phyloP scores from a whole-genome alignment of 805 yeast species.

The Pichia kluyveri region DNA sequence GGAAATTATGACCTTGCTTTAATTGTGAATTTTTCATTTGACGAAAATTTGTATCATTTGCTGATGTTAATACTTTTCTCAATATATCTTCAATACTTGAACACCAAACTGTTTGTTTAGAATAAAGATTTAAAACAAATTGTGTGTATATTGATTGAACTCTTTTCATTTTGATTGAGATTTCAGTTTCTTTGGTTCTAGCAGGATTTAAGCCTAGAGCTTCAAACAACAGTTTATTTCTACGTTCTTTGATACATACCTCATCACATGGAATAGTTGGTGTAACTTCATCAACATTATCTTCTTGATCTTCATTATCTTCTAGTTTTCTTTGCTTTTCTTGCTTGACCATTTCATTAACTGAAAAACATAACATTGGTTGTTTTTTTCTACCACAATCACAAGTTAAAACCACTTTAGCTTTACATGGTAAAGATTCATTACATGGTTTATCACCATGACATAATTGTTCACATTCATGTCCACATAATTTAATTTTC shows the following conservation, averaged over 20 bases:
- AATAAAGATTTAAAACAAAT: slow-evolving; percentile 36
- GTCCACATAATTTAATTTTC: slow-evolving; percentile 54
- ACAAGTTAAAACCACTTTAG: slow-evolving; percentile 44
- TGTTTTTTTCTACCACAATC: slow-evolving; percentile 51
- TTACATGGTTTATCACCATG: slow-evolving; percentile 46
- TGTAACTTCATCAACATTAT: background rate
- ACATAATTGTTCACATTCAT: slow-evolving; percentile 53
- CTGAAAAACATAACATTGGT: slow-evolving; percentile 41
- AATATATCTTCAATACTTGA: slow-evolving; percentile 47
- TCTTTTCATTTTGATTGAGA: slow-evolving; percentile 15
- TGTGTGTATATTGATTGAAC: slow-evolving; percentile 36
- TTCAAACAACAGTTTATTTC: slow-evolving; percentile 53
- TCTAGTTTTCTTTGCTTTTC: background rate
- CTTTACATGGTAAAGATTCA: slow-evolving; percentile 44
- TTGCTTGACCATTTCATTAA: slow-evolving; percentile 12
- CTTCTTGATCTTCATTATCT: background rate
- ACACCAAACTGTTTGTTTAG: slow-evolving; percentile 63
- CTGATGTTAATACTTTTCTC: slow-evolving; percentile 28
- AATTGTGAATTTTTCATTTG: slow-evolving; percentile 2
- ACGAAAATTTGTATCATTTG: slow-evolving; percentile 2
- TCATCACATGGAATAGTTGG: slow-evolving; percentile 53
- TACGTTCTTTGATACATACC: slow-evolving; percentile 49
- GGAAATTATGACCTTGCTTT: slow-evolving; percentile 43
- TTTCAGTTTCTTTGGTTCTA: slow-evolving; percentile 11
- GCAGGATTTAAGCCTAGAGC: slow-evolving; percentile 38